Percentiles rank a stretch among this genome's conserved stretches.
phyloP scores from a whole-genome alignment of 768 basidiomycete genomes.

The Tubosaeta sp. region DNA sequence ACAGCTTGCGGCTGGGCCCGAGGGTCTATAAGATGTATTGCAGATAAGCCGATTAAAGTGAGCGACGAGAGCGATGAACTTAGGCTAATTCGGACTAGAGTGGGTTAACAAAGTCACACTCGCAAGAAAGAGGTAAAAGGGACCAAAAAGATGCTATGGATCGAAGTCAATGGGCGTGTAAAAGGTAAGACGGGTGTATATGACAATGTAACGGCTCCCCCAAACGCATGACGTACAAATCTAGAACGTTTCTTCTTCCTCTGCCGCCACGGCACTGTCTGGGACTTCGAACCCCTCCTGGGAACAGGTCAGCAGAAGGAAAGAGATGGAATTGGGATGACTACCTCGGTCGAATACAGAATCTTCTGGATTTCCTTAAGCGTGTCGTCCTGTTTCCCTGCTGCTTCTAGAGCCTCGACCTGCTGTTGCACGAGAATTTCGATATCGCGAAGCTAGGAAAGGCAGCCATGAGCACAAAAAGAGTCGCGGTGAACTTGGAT shows the following conservation, averaged over 20 bases:
- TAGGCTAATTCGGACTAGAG: constrained; percentile 18
- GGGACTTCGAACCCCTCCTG: constrained; percentile 96
- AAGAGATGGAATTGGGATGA: neutral
- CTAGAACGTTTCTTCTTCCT: constrained; percentile 82
- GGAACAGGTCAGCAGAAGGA: constrained; percentile 8
- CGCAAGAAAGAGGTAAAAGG: constrained; percentile 7
- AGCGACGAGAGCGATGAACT: constrained; percentile 14
- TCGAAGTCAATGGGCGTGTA: constrained; percentile 18
- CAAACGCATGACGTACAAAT: constrained; percentile 12
- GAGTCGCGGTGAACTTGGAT: constrained; percentile 3
- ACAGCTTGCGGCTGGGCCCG: neutral
- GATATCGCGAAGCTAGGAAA: constrained; percentile 83
- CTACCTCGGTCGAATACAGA: constrained; percentile 90
- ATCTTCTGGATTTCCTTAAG: constrained; percentile 86
- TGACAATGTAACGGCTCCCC: constrained; percentile 1
- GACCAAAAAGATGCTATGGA: constrained; percentile 9
- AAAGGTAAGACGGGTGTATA: neutral
- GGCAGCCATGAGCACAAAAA: neutral
- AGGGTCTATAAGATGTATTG: constrained; percentile 25
- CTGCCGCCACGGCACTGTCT: constrained; percentile 48
- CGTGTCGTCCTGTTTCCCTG: constrained; percentile 54
- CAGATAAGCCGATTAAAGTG: constrained; percentile 26
- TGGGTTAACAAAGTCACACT: neutral
- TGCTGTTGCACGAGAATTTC: constrained; percentile 90
- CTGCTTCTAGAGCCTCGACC: constrained; percentile 54